A percentile compares a stretch with the other conserved stretches of the same genome.
Conservation (phyloP, 1,284 basidiomycete species). For the Retiboletus flavoniger region DNA sequence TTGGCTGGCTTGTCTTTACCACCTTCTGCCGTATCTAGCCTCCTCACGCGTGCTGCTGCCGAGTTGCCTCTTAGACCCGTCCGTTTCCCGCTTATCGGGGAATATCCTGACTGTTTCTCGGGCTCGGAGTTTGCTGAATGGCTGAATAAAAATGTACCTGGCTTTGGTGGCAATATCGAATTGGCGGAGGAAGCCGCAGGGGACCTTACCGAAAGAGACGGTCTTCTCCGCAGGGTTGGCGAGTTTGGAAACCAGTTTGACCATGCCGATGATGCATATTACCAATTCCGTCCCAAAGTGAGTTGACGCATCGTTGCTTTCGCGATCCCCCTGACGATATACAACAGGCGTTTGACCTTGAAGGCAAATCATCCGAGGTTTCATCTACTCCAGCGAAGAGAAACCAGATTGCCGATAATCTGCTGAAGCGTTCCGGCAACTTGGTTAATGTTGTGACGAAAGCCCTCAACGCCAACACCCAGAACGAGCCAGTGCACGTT, state of each 20-base stretch:
- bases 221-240: conserved; percentile 73
- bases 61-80: conserved; percentile 65
- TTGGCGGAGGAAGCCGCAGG: conserved; percentile 76
- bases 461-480: conserved; percentile 54
- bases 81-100: conserved; percentile 81
- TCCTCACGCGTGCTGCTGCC: conserved; percentile 63
- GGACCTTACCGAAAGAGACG: conserved; percentile 74
- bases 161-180: conserved; percentile 70
- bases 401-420: conserved; percentile 51
- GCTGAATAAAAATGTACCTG: conserved; percentile 68
- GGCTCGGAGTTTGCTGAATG: conserved; percentile 79
- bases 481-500: conserved; percentile 63
- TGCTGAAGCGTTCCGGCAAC: conserved; percentile 66
- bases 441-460: conserved; percentile 74
- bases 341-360: conserved; percentile 66
- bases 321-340: conserved; percentile 2
- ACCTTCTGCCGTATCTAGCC: conserved; percentile 59
- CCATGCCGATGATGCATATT: conserved; percentile 70
- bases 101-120: conserved; percentile 82
- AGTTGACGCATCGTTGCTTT: conserved; percentile 10
- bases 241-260: conserved; percentile 80
- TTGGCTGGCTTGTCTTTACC: conserved; percentile 73
- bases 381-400: conserved; percentile 37
- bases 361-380: conserved; percentile 39
- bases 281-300: conserved; percentile 78